These are phyloP conservation scores for Micractinium conductrix DNA, from an alignment of 139 green algal genomes.

Conservation along the genomic window DNA sequence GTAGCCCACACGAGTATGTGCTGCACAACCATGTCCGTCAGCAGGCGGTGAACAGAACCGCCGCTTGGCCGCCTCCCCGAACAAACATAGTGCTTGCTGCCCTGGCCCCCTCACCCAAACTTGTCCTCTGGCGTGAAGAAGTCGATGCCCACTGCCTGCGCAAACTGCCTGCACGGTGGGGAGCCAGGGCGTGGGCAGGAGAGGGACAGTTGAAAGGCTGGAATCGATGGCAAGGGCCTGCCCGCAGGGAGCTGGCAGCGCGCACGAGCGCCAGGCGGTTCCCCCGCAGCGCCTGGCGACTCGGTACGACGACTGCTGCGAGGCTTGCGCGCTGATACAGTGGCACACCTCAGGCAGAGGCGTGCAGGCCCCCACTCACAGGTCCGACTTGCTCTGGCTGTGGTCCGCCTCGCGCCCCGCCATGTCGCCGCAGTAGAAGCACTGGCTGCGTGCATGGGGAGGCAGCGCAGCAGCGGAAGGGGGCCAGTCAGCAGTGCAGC, in stretches of 20 bases:
- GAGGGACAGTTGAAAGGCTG: no score
- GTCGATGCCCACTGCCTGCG: conserved; percentile 50
- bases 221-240: no score
- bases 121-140: conserved; percentile 66
- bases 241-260: no score
- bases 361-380: conserved; percentile 32
- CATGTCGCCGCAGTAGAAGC: conserved; percentile 77
- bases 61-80: no score
- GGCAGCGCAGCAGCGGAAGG: not conserved
- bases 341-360: no score
- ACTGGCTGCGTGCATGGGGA: conserved; percentile 4
- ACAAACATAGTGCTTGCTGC: not conserved
- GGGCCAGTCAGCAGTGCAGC: not conserved
- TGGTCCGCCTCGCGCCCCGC: conserved; percentile 63
- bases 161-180: conserved; percentile 54
- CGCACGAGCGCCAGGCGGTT: no score
- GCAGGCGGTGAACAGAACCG: no score
- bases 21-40: no score
- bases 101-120: conserved; percentile 55
- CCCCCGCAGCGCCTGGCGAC: no score
- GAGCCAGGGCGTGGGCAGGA: not conserved
- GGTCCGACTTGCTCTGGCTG: conserved; percentile 68
- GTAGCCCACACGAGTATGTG: no score
- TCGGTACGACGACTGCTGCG: no score
- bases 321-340: no score